A percentile compares a stretch with the other conserved stretches of the same genome.
phyloP scores from a whole-genome alignment of 2,329 filamentous ascomycete species.

The Colletotrichum melonis region DNA sequence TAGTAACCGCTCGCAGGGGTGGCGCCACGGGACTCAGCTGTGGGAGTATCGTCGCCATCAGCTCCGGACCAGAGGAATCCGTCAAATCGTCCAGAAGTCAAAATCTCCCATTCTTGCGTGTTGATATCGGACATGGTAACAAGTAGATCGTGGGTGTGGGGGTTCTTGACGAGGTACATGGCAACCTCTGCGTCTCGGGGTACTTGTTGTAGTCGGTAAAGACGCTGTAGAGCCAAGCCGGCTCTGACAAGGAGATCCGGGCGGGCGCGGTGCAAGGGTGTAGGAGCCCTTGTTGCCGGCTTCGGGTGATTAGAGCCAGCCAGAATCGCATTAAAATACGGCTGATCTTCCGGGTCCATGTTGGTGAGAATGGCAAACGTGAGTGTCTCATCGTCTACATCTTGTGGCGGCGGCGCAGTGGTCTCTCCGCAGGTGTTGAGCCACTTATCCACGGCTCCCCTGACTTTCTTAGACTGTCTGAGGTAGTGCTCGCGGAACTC shows the following conservation, averaged over 20 bases:
- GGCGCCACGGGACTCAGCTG: constrained; percentile 58
- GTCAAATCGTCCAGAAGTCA: constrained; percentile 93
- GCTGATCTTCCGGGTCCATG: constrained; percentile 79
- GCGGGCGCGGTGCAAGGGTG: constrained; percentile 73
- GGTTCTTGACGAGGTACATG: constrained; percentile 87
- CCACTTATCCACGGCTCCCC: constrained; percentile 92
- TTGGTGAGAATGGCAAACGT: constrained; percentile 94
- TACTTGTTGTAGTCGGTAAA: constrained; percentile 79
- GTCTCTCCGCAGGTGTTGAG: constrained; percentile 82
- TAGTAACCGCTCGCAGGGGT: constrained; percentile 65
- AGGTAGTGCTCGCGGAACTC: constrained; percentile 94
- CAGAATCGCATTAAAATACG: constrained; percentile 85
- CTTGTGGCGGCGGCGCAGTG: constrained; percentile 80
- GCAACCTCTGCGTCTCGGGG: constrained; percentile 89
- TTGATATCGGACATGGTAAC: constrained; percentile 90
- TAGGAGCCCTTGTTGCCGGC: constrained; percentile 72
- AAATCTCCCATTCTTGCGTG: constrained; percentile 94
- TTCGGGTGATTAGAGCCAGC: constrained; percentile 69
- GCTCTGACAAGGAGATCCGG: constrained; percentile 81
- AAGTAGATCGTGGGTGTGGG: constrained; percentile 84
- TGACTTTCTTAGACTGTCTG: constrained; percentile 91
- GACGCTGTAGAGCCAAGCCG: constrained; percentile 81
- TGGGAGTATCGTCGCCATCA: constrained; percentile 67
- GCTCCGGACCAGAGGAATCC: constrained; percentile 95
- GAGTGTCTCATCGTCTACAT: constrained; percentile 93